These are phyloP conservation scores for Asterochloris sp. DNA, from an alignment of 139 green algal species.

Conservation along the genomic window DNA sequence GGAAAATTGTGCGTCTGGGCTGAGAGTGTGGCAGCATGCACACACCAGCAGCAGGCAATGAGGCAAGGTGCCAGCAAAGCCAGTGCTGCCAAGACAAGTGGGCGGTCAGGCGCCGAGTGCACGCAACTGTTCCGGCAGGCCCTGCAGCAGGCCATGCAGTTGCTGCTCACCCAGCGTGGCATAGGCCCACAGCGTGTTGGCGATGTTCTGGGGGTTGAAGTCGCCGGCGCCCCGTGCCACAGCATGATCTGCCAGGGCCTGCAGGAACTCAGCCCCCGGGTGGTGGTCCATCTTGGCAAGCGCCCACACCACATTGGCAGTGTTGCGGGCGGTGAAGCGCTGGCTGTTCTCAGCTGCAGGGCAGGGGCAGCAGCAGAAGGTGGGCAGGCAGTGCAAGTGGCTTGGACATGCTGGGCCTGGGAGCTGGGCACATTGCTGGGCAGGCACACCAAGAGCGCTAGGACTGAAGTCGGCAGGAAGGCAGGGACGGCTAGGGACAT, in stretches of 20 bases:
- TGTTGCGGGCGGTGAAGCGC: conserved; percentile 41
- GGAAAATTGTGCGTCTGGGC: background rate
- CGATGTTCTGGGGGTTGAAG: conserved; percentile 34
- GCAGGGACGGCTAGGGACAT: no score
- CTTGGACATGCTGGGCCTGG: background rate
- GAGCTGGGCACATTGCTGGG: background rate
- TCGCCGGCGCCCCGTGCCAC: background rate
- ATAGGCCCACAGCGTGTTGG: conserved; percentile 36
- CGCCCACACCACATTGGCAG: conserved; percentile 49
- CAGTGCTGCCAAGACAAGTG: no score
- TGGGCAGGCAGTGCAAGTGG: no score
- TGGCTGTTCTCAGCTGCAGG: conserved; percentile 6
- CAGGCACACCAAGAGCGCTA: no score
- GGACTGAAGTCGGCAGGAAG: no score
- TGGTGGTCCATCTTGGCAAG: conserved; percentile 49
- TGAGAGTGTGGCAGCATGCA: background rate
- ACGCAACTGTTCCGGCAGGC: no score
- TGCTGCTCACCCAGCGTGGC: conserved; percentile 22
- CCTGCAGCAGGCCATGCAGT: background rate
- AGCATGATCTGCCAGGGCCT: conserved; percentile 20
- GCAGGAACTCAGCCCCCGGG: conserved; percentile 32
- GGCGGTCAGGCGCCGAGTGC: no score
- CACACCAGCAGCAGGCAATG: background rate
- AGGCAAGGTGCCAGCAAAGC: background rate
- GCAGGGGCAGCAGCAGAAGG: background rate